phyloP scores from a whole-genome alignment of 257 asterid genomes.

The Rhazya stricta region DNA sequence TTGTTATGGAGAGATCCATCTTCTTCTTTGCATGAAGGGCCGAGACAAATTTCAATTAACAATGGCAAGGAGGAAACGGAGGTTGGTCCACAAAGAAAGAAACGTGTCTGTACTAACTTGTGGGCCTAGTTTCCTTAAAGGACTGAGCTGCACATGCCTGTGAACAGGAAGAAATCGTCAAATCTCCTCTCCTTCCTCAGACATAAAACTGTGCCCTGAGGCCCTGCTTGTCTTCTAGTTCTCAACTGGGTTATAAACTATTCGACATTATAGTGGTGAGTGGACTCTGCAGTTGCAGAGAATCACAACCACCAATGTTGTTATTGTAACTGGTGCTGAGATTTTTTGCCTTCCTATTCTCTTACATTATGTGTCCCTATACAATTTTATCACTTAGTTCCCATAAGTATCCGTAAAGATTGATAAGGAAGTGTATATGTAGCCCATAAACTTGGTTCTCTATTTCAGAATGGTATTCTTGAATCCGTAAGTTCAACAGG shows the following conservation, averaged over 20 bases:
- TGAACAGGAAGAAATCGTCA: not conserved
- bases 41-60: not conserved
- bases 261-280: not conserved
- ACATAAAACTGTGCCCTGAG: not conserved
- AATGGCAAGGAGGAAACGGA: too few relatives aligned
- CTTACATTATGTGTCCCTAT: not conserved
- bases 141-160: not conserved
- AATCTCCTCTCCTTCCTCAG: not conserved
- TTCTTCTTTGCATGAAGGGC: not conserved
- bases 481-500: not conserved
- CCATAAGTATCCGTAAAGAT: not conserved
- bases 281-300: not conserved
- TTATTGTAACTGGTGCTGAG: not conserved
- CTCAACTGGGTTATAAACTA: not conserved
- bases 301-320: slow-evolving; percentile 1
- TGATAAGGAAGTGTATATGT: not conserved
- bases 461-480: not conserved
- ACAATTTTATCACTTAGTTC: not conserved
- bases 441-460: not conserved
- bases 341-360: not conserved
- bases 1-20: not conserved
- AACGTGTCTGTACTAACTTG: not conserved
- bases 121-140: slow-evolving; percentile 10
- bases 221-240: not conserved
- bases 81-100: not conserved